phyloP scores from a whole-genome alignment of 2,329 filamentous ascomycete species.

The Scytalidium sp. region DNA sequence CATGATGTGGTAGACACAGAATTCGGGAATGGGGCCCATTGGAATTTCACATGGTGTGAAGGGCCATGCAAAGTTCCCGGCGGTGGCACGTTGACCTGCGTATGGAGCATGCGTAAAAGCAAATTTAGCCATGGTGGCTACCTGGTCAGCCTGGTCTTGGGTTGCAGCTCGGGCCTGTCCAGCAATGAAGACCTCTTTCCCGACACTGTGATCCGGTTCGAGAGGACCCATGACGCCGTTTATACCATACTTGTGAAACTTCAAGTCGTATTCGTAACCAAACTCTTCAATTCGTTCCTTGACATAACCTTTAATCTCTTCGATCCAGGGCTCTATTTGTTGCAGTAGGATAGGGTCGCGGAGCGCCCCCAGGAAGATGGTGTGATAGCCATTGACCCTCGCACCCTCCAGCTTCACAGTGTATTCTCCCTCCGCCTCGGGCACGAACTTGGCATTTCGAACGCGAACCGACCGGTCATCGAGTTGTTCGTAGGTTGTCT shows the following conservation, averaged over 20 bases:
- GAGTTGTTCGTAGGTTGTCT: slow-evolving; percentile 38
- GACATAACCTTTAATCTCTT: slow-evolving; percentile 28
- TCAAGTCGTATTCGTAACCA: not conserved
- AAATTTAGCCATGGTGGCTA: slow-evolving; percentile 38
- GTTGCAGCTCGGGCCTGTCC: slow-evolving; percentile 42
- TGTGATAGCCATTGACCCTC: slow-evolving; percentile 37
- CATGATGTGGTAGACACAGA: slow-evolving; percentile 36
- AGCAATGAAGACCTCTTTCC: slow-evolving; percentile 41
- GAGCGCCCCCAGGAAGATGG: slow-evolving; percentile 43
- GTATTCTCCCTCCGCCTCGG: too few relatives aligned
- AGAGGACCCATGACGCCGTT: slow-evolving; percentile 31
- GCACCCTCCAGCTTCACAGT: slow-evolving; percentile 48
- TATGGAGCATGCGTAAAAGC: slow-evolving; percentile 44
- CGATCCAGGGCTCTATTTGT: slow-evolving; percentile 35
- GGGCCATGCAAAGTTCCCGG: slow-evolving; percentile 46
- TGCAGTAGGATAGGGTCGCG: slow-evolving; percentile 43
- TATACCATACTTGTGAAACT: slow-evolving; percentile 43
- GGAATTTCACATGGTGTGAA: slow-evolving; percentile 34
- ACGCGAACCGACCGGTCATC: slow-evolving; percentile 37
- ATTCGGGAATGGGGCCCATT: slow-evolving; percentile 37
- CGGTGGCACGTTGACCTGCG: slow-evolving; percentile 45
- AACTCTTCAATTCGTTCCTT: slow-evolving; percentile 12
- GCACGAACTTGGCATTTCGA: slow-evolving; percentile 29
- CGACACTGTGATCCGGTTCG: slow-evolving; percentile 17
- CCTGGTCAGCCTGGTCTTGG: slow-evolving; percentile 40